Evolutionary conservation across 2,329 filamentous ascomycete species (phyloP).

Genomic region (Alternaria novae-zelandiae): DNA sequence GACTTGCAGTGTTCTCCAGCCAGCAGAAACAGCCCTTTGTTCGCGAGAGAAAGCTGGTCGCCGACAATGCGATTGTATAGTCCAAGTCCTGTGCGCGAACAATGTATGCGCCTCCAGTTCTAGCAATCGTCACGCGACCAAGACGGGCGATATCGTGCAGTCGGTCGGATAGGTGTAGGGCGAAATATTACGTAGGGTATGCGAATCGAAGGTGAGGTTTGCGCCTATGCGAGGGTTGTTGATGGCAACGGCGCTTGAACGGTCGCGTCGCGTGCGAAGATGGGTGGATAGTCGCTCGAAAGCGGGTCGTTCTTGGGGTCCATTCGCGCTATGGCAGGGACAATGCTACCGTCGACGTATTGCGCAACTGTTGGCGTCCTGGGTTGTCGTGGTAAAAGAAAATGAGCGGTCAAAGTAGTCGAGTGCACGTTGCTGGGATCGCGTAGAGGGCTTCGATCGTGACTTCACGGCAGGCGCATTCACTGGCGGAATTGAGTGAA

Average conservation of each 20-base stretch:
- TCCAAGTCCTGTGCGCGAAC: constrained; percentile 6
- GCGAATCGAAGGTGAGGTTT: background rate
- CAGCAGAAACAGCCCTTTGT: constrained; percentile 7
- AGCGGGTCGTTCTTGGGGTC: constrained; percentile 45
- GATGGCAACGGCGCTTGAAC: constrained; percentile 7
- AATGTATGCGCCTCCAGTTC: background rate
- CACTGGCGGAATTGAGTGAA: background rate
- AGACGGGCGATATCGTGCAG: background rate
- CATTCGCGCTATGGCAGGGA: constrained; percentile 32
- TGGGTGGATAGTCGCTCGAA: constrained; percentile 44
- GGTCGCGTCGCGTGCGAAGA: constrained; percentile 31
- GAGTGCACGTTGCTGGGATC: constrained; percentile 33
- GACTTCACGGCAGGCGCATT: background rate
- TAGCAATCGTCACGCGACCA: background rate
- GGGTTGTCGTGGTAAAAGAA: constrained; percentile 13
- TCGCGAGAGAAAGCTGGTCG: background rate
- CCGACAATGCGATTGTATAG: constrained; percentile 9
- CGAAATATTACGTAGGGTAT: background rate
- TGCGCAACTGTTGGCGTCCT: background rate
- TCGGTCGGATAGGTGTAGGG: background rate
- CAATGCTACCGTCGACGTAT: background rate
- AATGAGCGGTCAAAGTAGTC: constrained; percentile 25
- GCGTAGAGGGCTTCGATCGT: background rate
- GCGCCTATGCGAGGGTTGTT: background rate
- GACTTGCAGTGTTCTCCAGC: background rate